Evolutionary conservation across 1,284 basidiomycete genomes (phyloP), one percentile per base, ranked within the genome.

Genomic region (Pseudozyma pruni): DNA sequence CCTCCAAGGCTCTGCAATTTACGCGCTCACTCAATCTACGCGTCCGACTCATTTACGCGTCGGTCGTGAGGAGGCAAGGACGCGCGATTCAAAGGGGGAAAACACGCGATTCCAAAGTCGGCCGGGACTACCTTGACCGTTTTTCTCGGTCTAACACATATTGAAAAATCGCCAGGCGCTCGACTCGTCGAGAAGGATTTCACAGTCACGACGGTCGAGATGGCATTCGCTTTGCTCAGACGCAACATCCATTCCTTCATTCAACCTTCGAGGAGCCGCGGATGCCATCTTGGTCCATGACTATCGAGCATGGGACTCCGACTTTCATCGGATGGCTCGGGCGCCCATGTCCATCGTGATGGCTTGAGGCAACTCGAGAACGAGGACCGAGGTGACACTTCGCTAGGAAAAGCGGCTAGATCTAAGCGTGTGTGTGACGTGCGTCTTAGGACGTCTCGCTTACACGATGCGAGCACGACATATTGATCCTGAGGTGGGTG

Each of bases 11-110:
- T 16, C 4, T 39, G 37, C 51, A 56, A 57, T 64, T 57, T 49
- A 64, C 62, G 55, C 62, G 51, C 49, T 23, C 22, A 46, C 41
- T 41, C 41, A 49, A 37, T 38, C 19, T 39, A 47, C 60, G 60
- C 53, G 60, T 52, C 16, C 10, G 5, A 16, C 17, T 54, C 50
- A 54, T 64, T 64, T 58, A 64, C 62, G 62, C 62, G 62, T 58
- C 38, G 25, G 11, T 16, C 23, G n/a, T 17, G 6, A n/a, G n/a
- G n/a, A n/a, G n/a, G n/a, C n/a, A n/a, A n/a, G 6, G 27, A 29
- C 27, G 11, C 27, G 27, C 27, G 27, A 7, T 29, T 6, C 29
- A 29, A 11, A 1, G 22, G 8, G 10, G 8, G 9, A 7, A 23
- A 10, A 27, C 11, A 27, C 39, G 22, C 22, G 39, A 20, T 14